Percentiles rank a stretch among this genome's conserved stretches.
Evolutionary conservation across 2,329 filamentous ascomycete genomes (phyloP).

Genomic region (Neurospora sp.): DNA sequence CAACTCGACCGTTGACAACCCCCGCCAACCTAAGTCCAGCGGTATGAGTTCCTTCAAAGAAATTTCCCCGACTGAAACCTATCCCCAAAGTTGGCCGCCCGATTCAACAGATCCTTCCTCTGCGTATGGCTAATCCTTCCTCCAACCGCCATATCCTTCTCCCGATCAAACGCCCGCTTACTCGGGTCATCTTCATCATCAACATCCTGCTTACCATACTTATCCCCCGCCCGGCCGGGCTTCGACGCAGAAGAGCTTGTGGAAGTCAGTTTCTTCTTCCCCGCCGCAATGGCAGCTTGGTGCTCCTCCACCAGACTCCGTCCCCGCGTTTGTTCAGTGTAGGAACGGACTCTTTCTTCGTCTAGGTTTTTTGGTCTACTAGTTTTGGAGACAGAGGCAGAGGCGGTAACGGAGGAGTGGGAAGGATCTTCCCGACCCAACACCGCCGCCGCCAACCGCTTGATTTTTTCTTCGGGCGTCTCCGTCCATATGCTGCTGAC

Average conservation of each 20-base stretch:
- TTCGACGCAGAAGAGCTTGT: not conserved
- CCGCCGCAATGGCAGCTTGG: slow-evolving; percentile 22
- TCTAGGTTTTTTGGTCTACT: slow-evolving; percentile 43
- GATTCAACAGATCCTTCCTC: slow-evolving; percentile 67
- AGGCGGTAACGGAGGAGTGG: slow-evolving; percentile 35
- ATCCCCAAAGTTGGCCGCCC: slow-evolving; percentile 71
- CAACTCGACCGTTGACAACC: not conserved
- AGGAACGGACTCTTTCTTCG: slow-evolving; percentile 35
- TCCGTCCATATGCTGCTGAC: slow-evolving; percentile 79
- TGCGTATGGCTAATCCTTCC: slow-evolving; percentile 63
- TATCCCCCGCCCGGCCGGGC: slow-evolving; percentile 9
- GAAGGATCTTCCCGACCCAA: slow-evolving; percentile 53
- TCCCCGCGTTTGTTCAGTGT: slow-evolving; percentile 43
- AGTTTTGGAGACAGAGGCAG: slow-evolving; percentile 23
- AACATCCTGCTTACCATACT: slow-evolving; percentile 4
- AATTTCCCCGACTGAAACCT: slow-evolving; percentile 71
- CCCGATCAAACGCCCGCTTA: slow-evolving; percentile 75
- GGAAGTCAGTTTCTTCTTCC: slow-evolving; percentile 7
- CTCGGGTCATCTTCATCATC: slow-evolving; percentile 82
- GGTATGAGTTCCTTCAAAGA: slow-evolving; percentile 27
- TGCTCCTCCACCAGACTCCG: slow-evolving; percentile 53
- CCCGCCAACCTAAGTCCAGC: not conserved
- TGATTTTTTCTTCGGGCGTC: slow-evolving; percentile 78
- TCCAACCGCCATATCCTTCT: slow-evolving; percentile 84
- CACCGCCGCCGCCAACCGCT: slow-evolving; percentile 70